Evolutionary conservation across 2,329 filamentous ascomycete species (phyloP), one percentile per base, ranked within the genome.

Genomic region (Emydomyces testavorans): DNA sequence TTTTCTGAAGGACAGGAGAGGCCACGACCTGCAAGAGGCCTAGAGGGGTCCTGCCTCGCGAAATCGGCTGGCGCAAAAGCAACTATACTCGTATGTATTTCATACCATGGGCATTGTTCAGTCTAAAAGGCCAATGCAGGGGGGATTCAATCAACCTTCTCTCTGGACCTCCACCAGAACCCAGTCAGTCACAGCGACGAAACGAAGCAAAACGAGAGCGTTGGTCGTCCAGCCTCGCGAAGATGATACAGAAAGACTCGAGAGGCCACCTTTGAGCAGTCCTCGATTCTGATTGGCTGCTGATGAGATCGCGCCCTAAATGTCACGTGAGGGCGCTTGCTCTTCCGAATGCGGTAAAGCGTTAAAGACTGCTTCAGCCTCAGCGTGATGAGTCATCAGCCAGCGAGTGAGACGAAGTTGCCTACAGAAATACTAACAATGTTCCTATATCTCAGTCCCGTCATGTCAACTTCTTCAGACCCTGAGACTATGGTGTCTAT

Each of bases 241-340:
- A n/a, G n/a, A n/a, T n/a, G n/a, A n/a, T n/a, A n/a, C n/a, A n/a
- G n/a, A n/a, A n/a, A n/a, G n/a, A n/a, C n/a, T n/a, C 6, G 8
- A 15, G 34, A 45, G 42, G 42, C 31, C 42, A 45, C 42, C 42
- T 45, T 45, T 45, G 31, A 35, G 31, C 42, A 23, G 31, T 37
- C 21, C 20, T 21, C 29, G 31, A 13, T 29, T 26, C 23, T 45
- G 42, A 45, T 45, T 45, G 42, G 42, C 42, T 37, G 42, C 21
- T 1, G 29, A 26, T 15, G 4, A n/a, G 28, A 34, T 13, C 29
- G 28, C 18, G 42, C 3, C 15, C 1, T 1, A 11, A 8, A 13
- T 4, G 5, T 36, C 42, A 45, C 42, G 42, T 45, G 42, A 2
- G 1, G 2, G 42, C 42, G 42, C 15, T 29, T 45, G 37, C 20